A percentile compares a stretch with the other conserved stretches of the same genome.
These are phyloP conservation scores for Aspergillus persii DNA, from an alignment of 2,329 filamentous ascomycete genomes.

Conservation along the genomic window DNA sequence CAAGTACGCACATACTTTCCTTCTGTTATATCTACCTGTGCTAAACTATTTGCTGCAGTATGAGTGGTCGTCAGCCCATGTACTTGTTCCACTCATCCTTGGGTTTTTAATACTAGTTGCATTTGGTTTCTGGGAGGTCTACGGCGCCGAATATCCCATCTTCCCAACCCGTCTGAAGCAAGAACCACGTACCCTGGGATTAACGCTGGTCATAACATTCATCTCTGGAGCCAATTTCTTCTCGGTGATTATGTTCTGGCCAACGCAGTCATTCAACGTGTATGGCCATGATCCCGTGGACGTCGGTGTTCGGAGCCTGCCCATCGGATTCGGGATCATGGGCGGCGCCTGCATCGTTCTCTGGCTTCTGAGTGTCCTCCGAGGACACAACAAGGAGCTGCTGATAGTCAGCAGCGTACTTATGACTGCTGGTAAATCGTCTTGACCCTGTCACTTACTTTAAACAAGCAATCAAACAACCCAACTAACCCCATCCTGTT, in stretches of 20 bases:
- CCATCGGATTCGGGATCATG: constrained; percentile 64
- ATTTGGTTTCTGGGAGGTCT: constrained; percentile 49
- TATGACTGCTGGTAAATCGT: constrained; percentile 62
- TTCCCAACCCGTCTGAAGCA: constrained; percentile 46
- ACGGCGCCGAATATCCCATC: constrained; percentile 47
- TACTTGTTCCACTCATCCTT: constrained; percentile 47
- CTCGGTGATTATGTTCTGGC: constrained; percentile 59
- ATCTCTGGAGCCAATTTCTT: constrained; percentile 61
- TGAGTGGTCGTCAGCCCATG: constrained; percentile 45
- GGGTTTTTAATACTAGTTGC: constrained; percentile 43
- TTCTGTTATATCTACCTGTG: neutral
- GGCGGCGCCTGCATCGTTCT: constrained; percentile 60
- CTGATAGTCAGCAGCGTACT: constrained; percentile 59
- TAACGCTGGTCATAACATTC: constrained; percentile 58
- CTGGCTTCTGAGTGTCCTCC: constrained; percentile 55
- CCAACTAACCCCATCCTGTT: neutral
- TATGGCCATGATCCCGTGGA: constrained; percentile 63
- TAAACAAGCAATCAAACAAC: too few species aligned
- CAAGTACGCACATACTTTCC: constrained; percentile 28
- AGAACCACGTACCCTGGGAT: constrained; percentile 49
- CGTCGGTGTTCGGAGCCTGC: constrained; percentile 64
- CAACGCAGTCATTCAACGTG: constrained; percentile 63
- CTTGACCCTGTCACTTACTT: too few species aligned
- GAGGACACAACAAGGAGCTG: constrained; percentile 59
- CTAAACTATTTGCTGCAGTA: constrained; percentile 31